phyloP scores from a whole-genome alignment of 169 alveolate species.

The Miamiensis avidus region DNA sequence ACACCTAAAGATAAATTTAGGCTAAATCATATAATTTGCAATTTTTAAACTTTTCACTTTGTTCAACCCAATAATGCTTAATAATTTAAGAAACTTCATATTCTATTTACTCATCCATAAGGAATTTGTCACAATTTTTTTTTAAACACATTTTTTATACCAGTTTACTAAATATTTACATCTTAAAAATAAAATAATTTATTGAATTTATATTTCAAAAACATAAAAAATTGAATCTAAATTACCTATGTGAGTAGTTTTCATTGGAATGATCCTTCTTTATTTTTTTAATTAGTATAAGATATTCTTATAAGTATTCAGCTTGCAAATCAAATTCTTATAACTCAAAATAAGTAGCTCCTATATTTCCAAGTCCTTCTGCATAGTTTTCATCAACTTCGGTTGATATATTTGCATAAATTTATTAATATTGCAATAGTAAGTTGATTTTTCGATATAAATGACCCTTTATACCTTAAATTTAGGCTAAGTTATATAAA shows the following conservation, averaged over 20 bases:
- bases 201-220: too few species aligned
- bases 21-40: background rate
- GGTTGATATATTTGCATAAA: background rate
- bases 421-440: too few species aligned
- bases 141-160: background rate
- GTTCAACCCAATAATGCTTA: background rate
- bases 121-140: background rate
- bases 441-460: too few species aligned
- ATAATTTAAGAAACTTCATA: too few species aligned
- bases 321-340: background rate
- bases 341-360: background rate
- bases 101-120: background rate
- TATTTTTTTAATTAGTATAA: too few species aligned
- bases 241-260: background rate
- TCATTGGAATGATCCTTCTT: background rate
- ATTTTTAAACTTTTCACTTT: background rate
- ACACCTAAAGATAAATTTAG: background rate
- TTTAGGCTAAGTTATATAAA: background rate
- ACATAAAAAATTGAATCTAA: too few species aligned
- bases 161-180: background rate
- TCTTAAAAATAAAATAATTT: too few species aligned
- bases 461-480: background rate
- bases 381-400: background rate
- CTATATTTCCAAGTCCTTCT: background rate
- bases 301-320: background rate